Evolutionary conservation across 148 eudicot genomes (phyloP).

Genomic region (Rheum nobile): DNA sequence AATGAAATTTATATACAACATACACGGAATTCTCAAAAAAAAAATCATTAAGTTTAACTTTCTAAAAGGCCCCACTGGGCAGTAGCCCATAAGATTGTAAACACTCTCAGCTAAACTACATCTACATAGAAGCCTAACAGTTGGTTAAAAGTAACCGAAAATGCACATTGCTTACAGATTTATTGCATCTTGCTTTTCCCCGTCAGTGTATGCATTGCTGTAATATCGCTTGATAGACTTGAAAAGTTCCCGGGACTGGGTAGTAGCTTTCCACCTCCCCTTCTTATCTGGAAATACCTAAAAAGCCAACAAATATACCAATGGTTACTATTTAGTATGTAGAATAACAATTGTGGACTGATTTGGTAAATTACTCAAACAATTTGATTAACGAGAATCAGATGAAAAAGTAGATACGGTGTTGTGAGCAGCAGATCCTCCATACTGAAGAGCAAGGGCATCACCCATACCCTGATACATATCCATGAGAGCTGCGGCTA

Average conservation of each 20-base stretch:
- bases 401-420: conserved; percentile 37
- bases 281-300: conserved; percentile 94
- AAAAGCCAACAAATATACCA: background rate
- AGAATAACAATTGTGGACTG: background rate
- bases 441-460: conserved; percentile 98
- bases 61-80: background rate
- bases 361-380: background rate
- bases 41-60: background rate
- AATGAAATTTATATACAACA: background rate
- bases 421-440: conserved; percentile 99
- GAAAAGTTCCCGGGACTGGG: conserved; percentile 88
- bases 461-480: conserved; percentile 99
- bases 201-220: conserved; percentile 98
- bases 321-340: background rate
- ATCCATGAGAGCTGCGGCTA: conserved; percentile 90
- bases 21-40: background rate
- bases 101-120: background rate
- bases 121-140: conserved; percentile 6
- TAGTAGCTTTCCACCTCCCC: conserved; percentile 99
- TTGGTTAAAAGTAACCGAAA: background rate
- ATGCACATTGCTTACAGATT: conserved; percentile 48
- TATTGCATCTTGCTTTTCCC: conserved; percentile 98
- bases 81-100: background rate
- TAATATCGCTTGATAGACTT: conserved; percentile 95
- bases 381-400: background rate